Percentiles rank a stretch among this genome's conserved stretches.
phyloP scores from a whole-genome alignment of 768 basidiomycete genomes.

The Phylloporus sp. region DNA sequence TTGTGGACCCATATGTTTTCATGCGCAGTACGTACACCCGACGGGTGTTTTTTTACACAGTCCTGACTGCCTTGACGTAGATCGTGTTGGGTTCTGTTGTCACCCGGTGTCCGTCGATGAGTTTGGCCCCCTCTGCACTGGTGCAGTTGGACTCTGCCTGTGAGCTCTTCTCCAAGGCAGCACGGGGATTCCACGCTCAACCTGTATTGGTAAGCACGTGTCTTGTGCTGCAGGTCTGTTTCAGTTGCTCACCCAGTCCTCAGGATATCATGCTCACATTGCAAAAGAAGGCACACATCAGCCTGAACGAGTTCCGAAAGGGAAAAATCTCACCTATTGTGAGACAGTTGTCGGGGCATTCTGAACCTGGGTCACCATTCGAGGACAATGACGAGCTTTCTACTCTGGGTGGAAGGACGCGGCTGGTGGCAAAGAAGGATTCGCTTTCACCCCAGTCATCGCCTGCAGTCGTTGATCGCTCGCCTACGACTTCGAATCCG shows the following conservation, averaged over 20 bases:
- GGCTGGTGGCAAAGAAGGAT: conserved; percentile 60
- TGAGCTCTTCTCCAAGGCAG: conserved; percentile 68
- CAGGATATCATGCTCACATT: conserved; percentile 64
- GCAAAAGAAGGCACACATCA: conserved; percentile 62
- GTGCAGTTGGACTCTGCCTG: conserved; percentile 73
- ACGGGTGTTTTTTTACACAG: conserved; percentile 2
- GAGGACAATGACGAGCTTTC: conserved; percentile 63
- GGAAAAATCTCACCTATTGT: conserved; percentile 48
- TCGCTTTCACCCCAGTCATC: conserved; percentile 48
- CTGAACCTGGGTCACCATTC: conserved; percentile 41
- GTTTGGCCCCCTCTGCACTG: conserved; percentile 69
- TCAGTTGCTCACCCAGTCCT: conserved; percentile 8
- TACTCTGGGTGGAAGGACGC: conserved; percentile 62
- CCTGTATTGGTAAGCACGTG: conserved; percentile 53
- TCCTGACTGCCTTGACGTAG: too few relatives aligned
- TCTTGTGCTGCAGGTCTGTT: neutral
- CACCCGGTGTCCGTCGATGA: conserved; percentile 76
- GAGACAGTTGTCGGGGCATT: conserved; percentile 30
- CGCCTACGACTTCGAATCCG: conserved; percentile 68
- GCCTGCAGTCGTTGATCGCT: conserved; percentile 47
- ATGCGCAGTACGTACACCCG: conserved; percentile 48
- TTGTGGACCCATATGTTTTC: conserved; percentile 50
- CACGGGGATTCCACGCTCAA: conserved; percentile 58
- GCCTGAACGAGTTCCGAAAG: conserved; percentile 59
- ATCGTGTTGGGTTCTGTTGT: conserved; percentile 74